Percentiles rank a stretch among this genome's conserved stretches.
These are phyloP conservation scores for Fusarium humuli DNA, from an alignment of 2,329 filamentous ascomycete genomes.

Conservation along the genomic window DNA sequence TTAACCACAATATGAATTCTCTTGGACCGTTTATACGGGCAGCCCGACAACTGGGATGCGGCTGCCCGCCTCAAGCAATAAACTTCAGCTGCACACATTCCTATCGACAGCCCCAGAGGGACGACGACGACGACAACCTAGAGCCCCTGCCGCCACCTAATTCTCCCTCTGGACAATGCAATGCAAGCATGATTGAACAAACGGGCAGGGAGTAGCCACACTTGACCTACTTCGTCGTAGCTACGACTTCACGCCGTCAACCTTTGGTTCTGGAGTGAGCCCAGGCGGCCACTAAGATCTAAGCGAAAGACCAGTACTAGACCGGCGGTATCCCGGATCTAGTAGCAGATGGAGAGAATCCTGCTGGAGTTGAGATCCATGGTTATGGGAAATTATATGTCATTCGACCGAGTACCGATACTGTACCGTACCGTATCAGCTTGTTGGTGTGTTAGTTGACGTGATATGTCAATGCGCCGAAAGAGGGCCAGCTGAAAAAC, in stretches of 20 bases:
- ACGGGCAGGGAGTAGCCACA: constrained; percentile 27
- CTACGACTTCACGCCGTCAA: constrained; percentile 13
- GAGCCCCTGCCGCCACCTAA: constrained; percentile 3
- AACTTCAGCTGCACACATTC: constrained; percentile 30
- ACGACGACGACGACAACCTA: constrained; percentile 12
- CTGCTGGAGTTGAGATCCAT: background rate
- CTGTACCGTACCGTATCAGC: background rate
- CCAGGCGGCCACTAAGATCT: constrained; percentile 40
- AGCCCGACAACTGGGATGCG: constrained; percentile 12
- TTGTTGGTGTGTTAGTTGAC: constrained; percentile 13
- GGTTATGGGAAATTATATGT: background rate
- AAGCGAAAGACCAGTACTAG: constrained; percentile 26
- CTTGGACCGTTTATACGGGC: constrained; percentile 17
- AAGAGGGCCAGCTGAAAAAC: constrained; percentile 14
- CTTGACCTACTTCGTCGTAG: constrained; percentile 8
- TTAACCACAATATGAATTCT: background rate
- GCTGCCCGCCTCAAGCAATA: constrained; percentile 9
- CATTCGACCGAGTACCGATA: background rate
- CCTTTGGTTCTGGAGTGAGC: constrained; percentile 3
- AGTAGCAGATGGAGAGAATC: background rate
- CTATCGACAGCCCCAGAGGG: constrained; percentile 17
- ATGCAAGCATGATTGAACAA: constrained; percentile 8
- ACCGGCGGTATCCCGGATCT: constrained; percentile 25
- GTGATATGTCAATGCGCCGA: constrained; percentile 2
- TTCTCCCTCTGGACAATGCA: background rate